Evolutionary conservation across 208 protist species (phyloP), one percentile per base, ranked within the genome.

Genomic region (Leishmania mexicana): DNA sequence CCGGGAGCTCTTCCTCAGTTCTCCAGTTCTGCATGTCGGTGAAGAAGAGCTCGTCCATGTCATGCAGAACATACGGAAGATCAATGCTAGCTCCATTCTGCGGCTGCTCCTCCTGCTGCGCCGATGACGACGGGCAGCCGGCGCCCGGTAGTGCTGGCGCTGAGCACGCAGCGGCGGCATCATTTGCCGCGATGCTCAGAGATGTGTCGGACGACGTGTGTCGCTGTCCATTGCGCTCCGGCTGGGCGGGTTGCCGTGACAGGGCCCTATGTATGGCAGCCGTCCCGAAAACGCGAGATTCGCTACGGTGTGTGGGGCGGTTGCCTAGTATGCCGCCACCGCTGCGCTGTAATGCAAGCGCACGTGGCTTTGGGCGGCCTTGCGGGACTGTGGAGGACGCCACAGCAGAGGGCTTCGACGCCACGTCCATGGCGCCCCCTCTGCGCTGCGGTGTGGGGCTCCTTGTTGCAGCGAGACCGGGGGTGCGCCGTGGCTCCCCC

Each of bases 31-130:
- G 38, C 2, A 24, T 3, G 40, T 89, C 47, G 0, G 47, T n/a
- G 71, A 85, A 85, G 65, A 73, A 80, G 13, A 15, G 28, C 53
- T 62, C 57, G 38, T 86, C 79, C 83, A 83, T 79, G 77, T 86
- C 83, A 40, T 83, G 79, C 19, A 71, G 83, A 4, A 62, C 81
- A n/a, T 53, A 57, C 35, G 76, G 76, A 3, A 78, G 75, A 28
- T 73, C 51, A n/a, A 47, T 15, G 21, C 35, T n/a, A 10, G 47
- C 49, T 0, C 19, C 17, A 15, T 11, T 4, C 2, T 35, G 31
- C 31, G 31, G 31, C 31, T 35, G 31, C 31, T 35, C 31, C 31
- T 24, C 6, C 35, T 72, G 31, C 67, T 72, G 38, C 40, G 35
- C 67, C 40, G 40, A 45, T 11, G 17, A 24, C 15, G 40, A n/a